Conservation (phyloP, 345 rosid species). For the Isatis tinctoria region DNA sequence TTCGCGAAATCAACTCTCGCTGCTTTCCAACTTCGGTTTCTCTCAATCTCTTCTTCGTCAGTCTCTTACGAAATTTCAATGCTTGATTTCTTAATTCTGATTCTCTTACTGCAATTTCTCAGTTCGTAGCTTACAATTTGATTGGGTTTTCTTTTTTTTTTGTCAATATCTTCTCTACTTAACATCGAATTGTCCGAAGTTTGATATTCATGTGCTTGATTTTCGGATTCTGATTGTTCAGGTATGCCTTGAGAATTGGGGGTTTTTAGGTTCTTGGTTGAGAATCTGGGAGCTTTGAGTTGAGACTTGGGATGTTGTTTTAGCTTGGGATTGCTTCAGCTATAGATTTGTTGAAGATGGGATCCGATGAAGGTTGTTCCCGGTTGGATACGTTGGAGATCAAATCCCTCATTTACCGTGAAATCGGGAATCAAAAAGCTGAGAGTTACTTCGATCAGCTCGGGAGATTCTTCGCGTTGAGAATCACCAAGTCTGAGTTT, state of each 20-base stretch:
- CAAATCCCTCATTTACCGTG: constrained; percentile 15
- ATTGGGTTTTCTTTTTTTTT: not conserved
- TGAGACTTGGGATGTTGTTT: not conserved
- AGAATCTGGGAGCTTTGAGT: not conserved
- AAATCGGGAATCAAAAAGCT: constrained; percentile 72
- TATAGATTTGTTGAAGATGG: constrained; percentile 13
- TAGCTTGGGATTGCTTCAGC: not conserved
- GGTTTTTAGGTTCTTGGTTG: not conserved
- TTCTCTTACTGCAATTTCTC: not conserved
- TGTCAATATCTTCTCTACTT: not conserved
- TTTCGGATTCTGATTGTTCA: not conserved
- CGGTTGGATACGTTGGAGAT: constrained; percentile 25
- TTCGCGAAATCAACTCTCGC: not conserved
- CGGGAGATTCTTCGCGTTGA: constrained; percentile 46
- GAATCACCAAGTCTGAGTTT: constrained; percentile 61
- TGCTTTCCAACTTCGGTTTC: not conserved
- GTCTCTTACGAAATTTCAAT: not conserved
- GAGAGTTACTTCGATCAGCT: constrained; percentile 76
- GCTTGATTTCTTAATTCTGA: not conserved
- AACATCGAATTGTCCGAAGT: not conserved
- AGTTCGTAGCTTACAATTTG: not conserved
- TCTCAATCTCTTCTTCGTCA: not conserved
- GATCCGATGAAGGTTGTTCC: not conserved
- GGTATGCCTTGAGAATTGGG: not conserved
- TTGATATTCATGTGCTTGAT: not conserved